Base-by-base conservation (phyloP, 352 stramenopile species). In the Peronosclerospora sorghi region DNA sequence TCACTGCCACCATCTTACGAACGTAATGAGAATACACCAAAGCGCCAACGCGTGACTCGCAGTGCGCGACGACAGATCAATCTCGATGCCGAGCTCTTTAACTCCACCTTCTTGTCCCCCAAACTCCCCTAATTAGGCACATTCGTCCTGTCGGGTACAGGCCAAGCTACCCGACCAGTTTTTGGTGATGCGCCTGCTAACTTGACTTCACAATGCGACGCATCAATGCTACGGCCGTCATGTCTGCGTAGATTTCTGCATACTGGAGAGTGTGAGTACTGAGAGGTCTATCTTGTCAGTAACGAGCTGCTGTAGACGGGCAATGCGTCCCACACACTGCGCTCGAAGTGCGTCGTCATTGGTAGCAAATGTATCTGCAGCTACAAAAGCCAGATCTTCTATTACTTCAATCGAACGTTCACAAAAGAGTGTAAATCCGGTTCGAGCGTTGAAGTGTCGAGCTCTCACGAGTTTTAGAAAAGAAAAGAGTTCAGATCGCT, bases 401-500 rank as follows among this genome's bases (percentile, higher is more conserved):
- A 86, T 64, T 2, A 90, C 77, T 9, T 68, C 54, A 2, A 59
- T 66, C n/a, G 73, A 71, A 14, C 61, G 72, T 13, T 75, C 69
- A 15, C 68, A 86, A 2, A 62, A 0, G 37, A 35, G 5, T 52
- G 45, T 27, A 63, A 19, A 29, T 77, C 65, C 7, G 66, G 15
- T 2, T 85, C 38, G 15, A 77, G 53, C 0, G 62, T 65, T 5
- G 68, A 59, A 8, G 65, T 64, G 12, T 87, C 75, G 13, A 84
- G 45, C 29, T 75, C 59, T 73, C 72, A 89, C 24, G 73, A 79
- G 51, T 88, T 85, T 12, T n/a, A n/a, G n/a, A n/a, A n/a, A n/a
- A 90, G 36, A 48, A 86, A 88, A 34, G 73, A 81, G 45, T 87
- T 86, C 68, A 90, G 80, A 42, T 90, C 75, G 39, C 68, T 68